These are phyloP conservation scores for Aspergillus texensis DNA, from an alignment of 2,329 filamentous ascomycete genomes.

Conservation along the genomic window DNA sequence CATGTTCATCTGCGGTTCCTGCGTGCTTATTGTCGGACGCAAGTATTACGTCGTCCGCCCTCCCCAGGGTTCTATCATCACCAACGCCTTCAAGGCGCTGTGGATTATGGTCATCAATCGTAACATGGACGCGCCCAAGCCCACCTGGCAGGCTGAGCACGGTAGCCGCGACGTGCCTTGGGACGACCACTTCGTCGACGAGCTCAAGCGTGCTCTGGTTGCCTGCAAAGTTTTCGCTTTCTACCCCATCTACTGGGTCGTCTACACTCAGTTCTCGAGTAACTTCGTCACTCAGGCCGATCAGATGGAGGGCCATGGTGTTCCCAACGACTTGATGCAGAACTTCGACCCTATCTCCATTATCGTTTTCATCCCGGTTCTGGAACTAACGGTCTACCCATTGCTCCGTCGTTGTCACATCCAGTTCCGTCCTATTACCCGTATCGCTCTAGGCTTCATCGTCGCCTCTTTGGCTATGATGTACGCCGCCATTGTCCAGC, in stretches of 20 bases:
- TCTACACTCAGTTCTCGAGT: conserved; percentile 68
- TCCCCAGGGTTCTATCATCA: conserved; percentile 66
- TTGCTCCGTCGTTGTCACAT: conserved; percentile 64
- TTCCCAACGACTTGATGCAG: conserved; percentile 76
- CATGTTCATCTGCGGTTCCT: conserved; percentile 65
- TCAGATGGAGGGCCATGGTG: conserved; percentile 66
- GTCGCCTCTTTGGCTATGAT: conserved; percentile 65
- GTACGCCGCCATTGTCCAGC: conserved; percentile 62
- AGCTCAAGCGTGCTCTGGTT: conserved; percentile 66
- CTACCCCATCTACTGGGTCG: conserved; percentile 70
- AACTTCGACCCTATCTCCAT: conserved; percentile 77
- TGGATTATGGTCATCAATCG: conserved; percentile 56
- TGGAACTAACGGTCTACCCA: conserved; percentile 71
- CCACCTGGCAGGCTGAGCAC: conserved; percentile 62
- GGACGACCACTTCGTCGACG: conserved; percentile 72
- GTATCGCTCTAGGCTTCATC: conserved; percentile 71
- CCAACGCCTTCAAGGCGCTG: conserved; percentile 65
- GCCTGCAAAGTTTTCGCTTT: conserved; percentile 75
- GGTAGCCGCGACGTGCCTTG: conserved; percentile 53
- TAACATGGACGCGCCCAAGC: conserved; percentile 67
- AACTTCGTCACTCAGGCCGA: conserved; percentile 68
- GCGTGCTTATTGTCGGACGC: conserved; percentile 54
- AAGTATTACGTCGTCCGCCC: conserved; percentile 52
- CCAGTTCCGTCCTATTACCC: conserved; percentile 74
- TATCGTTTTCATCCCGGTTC: conserved; percentile 73